These are phyloP conservation scores for Aspergillus novofumigatus DNA, from an alignment of 2,329 filamentous ascomycete genomes.

Conservation along the genomic window DNA sequence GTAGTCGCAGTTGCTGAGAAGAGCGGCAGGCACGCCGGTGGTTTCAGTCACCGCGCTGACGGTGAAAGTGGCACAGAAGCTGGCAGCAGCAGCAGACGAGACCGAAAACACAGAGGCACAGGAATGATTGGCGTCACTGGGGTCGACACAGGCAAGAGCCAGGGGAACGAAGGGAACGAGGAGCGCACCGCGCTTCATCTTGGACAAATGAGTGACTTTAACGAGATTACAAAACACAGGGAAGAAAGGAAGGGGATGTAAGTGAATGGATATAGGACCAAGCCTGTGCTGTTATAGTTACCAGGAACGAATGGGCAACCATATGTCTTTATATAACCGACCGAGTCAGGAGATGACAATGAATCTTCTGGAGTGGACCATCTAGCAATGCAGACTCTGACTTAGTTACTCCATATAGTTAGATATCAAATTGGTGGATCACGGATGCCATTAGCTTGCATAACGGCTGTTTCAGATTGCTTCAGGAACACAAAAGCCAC, in stretches of 20 bases:
- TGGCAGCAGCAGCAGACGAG: constrained; percentile 17
- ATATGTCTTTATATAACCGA: no score
- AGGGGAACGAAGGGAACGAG: constrained; percentile 19
- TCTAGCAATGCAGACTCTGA: no score
- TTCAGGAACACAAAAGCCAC: no score
- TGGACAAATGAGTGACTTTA: constrained; percentile 7
- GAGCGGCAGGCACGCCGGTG: constrained; percentile 15
- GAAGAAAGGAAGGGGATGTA: not conserved
- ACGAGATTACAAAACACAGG: not conserved
- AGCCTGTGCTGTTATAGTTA: no score
- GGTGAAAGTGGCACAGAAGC: constrained; percentile 23
- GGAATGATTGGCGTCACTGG: constrained; percentile 11
- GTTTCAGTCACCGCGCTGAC: constrained; percentile 18
- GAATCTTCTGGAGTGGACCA: no score
- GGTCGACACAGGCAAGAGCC: constrained; percentile 19
- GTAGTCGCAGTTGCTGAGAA: constrained; percentile 17
- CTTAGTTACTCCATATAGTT: no score
- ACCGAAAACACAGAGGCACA: constrained; percentile 21
- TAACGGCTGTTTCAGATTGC: no score
- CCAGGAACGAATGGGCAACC: no score
- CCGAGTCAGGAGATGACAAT: no score
- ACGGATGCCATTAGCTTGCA: no score
- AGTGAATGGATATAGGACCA: no score
- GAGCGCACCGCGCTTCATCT: constrained; percentile 24
- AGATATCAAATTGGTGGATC: no score